These are phyloP conservation scores for Xylaria palmicola DNA, from an alignment of 495 filamentous ascomycete species.

Conservation along the genomic window DNA sequence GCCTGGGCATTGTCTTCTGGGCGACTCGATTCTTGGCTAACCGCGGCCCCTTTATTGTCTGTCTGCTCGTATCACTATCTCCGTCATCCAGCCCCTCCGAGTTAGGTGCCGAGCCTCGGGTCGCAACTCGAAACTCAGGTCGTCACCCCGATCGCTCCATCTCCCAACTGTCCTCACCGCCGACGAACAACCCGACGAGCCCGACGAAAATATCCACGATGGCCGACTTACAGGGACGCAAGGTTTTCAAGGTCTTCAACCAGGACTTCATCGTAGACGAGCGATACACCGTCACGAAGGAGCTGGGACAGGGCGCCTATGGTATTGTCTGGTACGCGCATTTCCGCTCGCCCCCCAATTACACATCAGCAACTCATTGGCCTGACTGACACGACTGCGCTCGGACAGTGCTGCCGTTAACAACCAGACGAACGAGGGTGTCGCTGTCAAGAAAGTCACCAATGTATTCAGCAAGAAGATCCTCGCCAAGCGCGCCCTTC, in stretches of 20 bases:
- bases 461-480: slow-evolving; percentile 99
- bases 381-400: background rate
- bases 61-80: background rate
- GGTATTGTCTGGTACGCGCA: slow-evolving; percentile 91
- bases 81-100: background rate
- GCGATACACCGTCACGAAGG: slow-evolving; percentile 97
- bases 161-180: background rate
- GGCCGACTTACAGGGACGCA: slow-evolving; percentile 80
- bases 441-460: slow-evolving; percentile 98
- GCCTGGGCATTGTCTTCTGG: too few species aligned
- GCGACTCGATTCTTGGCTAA: background rate
- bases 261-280: slow-evolving; percentile 99
- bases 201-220: slow-evolving; percentile 49
- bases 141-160: too few species aligned
- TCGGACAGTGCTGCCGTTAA: slow-evolving; percentile 81
- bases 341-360: background rate
- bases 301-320: slow-evolving; percentile 95
- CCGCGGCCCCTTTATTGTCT: background rate
- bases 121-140: background rate
- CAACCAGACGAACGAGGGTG: slow-evolving; percentile 86
- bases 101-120: background rate
- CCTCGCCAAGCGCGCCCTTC: slow-evolving; percentile 91
- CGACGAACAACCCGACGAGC: background rate
- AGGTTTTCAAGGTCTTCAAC: slow-evolving; percentile 99
- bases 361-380: background rate